These are phyloP conservation scores for Alectoria sarmentosa DNA, from an alignment of 495 filamentous ascomycete species.

Conservation along the genomic window DNA sequence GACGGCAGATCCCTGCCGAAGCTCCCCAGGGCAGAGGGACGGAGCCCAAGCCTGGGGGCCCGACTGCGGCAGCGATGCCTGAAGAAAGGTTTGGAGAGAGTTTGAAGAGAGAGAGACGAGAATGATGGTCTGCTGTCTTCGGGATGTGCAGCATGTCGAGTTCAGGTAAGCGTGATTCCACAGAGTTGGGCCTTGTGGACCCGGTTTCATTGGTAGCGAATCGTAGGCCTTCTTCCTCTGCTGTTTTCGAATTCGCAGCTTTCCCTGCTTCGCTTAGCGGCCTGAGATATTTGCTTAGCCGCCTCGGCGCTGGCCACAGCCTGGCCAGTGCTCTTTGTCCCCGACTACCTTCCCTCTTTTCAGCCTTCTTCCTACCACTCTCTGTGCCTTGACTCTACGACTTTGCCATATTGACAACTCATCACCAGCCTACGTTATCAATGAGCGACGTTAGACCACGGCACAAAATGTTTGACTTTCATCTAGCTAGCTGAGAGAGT, in stretches of 20 bases:
- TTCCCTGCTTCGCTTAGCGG: slow-evolving; percentile 9
- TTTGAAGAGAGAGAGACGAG: neutral
- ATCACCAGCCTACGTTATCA: slow-evolving; percentile 13
- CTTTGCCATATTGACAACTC: slow-evolving; percentile 24
- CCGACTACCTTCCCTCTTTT: slow-evolving; percentile 3
- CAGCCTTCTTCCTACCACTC: too few species aligned
- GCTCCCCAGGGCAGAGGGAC: neutral
- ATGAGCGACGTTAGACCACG: slow-evolving; percentile 6
- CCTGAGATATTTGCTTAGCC: slow-evolving; percentile 7
- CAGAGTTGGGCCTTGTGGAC: neutral
- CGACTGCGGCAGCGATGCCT: slow-evolving; percentile 6
- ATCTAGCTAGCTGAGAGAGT: slow-evolving; percentile 15
- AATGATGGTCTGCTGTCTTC: neutral
- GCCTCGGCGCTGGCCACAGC: neutral
- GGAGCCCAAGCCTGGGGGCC: neutral
- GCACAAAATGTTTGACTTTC: slow-evolving; percentile 18
- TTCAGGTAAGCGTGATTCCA: neutral
- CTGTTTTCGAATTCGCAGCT: neutral
- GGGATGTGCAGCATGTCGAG: slow-evolving; percentile 1
- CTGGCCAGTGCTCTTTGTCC: neutral
- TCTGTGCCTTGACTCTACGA: neutral
- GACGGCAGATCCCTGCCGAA: slow-evolving; percentile 18
- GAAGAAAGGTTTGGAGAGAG: neutral
- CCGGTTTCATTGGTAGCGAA: slow-evolving; percentile 4
- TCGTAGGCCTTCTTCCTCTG: neutral